A percentile compares a stretch with the other conserved stretches of the same genome.
These are phyloP conservation scores for Backusella circina DNA, from an alignment of 192 early-diverging fungal species.

Conservation along the genomic window DNA sequence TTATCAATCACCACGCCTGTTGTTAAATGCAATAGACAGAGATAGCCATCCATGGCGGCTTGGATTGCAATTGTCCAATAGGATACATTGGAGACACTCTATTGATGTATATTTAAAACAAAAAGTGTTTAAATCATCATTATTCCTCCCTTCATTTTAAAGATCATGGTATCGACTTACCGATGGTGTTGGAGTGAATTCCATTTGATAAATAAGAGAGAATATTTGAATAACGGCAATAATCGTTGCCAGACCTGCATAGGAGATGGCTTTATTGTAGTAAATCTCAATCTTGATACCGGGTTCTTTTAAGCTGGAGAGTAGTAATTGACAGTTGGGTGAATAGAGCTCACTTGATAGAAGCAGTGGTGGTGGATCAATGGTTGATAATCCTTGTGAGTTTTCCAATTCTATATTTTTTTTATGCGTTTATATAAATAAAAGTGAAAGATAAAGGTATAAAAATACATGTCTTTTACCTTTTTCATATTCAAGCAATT, in stretches of 20 bases:
- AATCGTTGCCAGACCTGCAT: slow-evolving; percentile 42
- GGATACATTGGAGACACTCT: slow-evolving; percentile 63
- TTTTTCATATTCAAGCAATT: slow-evolving; percentile 45
- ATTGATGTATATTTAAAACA: background rate
- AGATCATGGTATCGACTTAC: slow-evolving; percentile 26
- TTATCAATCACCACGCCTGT: slow-evolving; percentile 48
- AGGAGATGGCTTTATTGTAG: slow-evolving; percentile 46
- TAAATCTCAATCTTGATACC: slow-evolving; percentile 53
- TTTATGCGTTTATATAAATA: background rate
- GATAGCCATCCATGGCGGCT: slow-evolving; percentile 61
- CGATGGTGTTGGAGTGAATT: slow-evolving; percentile 63
- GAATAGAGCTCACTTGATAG: slow-evolving; percentile 44
- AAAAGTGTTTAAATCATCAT: too few species aligned
- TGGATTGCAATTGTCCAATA: slow-evolving; percentile 60
- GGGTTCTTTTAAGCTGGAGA: slow-evolving; percentile 26
- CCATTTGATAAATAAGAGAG: slow-evolving; percentile 60
- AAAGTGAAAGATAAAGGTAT: too few species aligned
- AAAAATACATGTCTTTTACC: too few species aligned
- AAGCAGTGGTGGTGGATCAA: slow-evolving; percentile 37
- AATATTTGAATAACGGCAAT: slow-evolving; percentile 36
- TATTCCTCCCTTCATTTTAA: too few species aligned
- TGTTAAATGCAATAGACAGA: slow-evolving; percentile 59
- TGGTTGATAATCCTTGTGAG: slow-evolving; percentile 46
- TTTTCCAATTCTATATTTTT: slow-evolving; percentile 43
- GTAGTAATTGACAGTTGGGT: slow-evolving; percentile 38